Conservation (phyloP, 176 grass and related monocot species). For the Alopecurus myosuroides region DNA sequence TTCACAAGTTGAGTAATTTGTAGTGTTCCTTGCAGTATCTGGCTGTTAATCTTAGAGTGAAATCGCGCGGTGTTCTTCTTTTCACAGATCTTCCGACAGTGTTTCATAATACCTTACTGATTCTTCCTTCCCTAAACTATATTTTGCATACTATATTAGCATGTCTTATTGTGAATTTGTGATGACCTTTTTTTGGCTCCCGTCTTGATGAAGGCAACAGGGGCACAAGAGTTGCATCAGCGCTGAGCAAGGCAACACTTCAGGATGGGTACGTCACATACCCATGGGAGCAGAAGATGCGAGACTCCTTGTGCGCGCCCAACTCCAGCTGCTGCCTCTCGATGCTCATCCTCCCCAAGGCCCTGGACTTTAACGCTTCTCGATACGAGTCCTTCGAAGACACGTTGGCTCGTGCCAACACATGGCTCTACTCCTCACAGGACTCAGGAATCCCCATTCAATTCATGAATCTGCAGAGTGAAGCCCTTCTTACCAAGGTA, state of each 20-base stretch:
- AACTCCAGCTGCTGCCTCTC: constrained; percentile 56
- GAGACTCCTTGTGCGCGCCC: constrained; percentile 14
- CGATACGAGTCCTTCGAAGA: constrained; percentile 61
- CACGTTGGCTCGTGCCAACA: constrained; percentile 50
- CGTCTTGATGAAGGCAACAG: constrained; percentile 42
- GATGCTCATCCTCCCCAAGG: constrained; percentile 63
- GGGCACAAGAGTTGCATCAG: constrained; percentile 57
- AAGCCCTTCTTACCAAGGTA: constrained; percentile 87
- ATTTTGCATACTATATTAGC: not conserved
- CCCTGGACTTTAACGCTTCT: constrained; percentile 39
- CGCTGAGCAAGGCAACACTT: constrained; percentile 59
- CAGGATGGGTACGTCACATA: constrained; percentile 73
- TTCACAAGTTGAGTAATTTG: not conserved
- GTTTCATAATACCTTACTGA: not conserved
- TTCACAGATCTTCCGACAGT: not conserved
- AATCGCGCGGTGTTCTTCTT: not conserved
- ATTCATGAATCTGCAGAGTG: constrained; percentile 63
- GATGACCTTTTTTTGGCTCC: not conserved
- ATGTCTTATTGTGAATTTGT: not conserved
- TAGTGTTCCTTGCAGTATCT: not conserved
- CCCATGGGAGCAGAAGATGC: constrained; percentile 74
- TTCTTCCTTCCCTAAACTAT: not conserved
- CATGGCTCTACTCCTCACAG: constrained; percentile 63
- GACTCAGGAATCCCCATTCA: constrained; percentile 51
- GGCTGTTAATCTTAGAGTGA: not conserved